Evolutionary conservation across 176 grass and related monocot species (phyloP).

Genomic region (Avena sativa): DNA sequence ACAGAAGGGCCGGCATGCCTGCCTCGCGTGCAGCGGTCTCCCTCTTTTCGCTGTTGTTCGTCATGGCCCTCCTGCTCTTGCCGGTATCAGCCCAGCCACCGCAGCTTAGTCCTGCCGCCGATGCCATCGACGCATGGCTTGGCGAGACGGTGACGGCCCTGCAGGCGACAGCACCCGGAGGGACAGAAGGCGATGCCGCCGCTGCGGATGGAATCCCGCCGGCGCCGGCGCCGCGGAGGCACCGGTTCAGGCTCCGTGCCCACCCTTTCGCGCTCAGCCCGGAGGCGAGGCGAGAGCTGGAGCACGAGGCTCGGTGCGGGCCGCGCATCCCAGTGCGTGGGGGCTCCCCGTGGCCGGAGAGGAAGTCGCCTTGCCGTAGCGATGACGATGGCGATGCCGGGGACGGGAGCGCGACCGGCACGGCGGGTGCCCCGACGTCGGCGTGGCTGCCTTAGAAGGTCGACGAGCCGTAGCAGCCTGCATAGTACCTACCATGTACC

Average conservation of each 20-base stretch:
- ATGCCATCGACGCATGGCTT: not conserved
- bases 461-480: not conserved
- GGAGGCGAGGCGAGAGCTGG: conserved; percentile 42
- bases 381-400: not conserved
- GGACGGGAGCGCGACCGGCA: not conserved
- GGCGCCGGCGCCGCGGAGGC: conserved; percentile 12
- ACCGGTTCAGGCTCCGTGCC: not conserved
- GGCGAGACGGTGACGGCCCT: not conserved
- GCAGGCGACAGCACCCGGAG: not conserved
- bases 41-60: conserved; percentile 4
- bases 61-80: conserved; percentile 41
- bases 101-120: not conserved
- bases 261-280: conserved; percentile 40
- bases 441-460: conserved; percentile 3
- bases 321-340: conserved; percentile 38
- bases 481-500: not conserved
- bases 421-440: not conserved
- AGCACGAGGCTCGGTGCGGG: conserved; percentile 57
- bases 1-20: not conserved
- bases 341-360: conserved; percentile 24
- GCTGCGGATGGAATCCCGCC: not conserved
- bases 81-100: not conserved
- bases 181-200: not conserved
- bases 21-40: not conserved
- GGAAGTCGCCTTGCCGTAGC: conserved; percentile 36